These are phyloP conservation scores for Coffea eugenioides DNA, from an alignment of 257 asterid species.

Conservation along the genomic window DNA sequence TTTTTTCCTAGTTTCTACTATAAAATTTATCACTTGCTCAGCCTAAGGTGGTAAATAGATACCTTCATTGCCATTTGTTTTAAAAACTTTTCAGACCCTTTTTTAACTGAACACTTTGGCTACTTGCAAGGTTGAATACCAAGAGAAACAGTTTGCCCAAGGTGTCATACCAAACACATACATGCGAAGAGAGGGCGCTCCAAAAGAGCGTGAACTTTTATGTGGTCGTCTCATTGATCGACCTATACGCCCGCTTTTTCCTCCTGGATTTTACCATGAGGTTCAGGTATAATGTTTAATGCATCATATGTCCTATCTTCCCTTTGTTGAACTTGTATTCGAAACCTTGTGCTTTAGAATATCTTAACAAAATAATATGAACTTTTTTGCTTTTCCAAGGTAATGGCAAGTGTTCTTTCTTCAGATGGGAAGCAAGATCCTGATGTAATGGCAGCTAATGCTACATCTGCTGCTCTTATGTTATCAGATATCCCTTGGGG, in stretches of 20 bases:
- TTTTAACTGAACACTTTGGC: conserved; percentile 13
- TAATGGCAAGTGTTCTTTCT: conserved; percentile 85
- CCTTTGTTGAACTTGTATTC: conserved; percentile 13
- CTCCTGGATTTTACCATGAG: conserved; percentile 90
- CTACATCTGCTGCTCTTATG: conserved; percentile 96
- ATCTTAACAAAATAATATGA: not conserved
- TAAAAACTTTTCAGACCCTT: not conserved
- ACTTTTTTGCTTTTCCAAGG: conserved; percentile 33
- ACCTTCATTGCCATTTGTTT: not conserved
- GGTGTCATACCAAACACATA: conserved; percentile 80
- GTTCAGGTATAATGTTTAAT: conserved; percentile 65
- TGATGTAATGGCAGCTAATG: conserved; percentile 97
- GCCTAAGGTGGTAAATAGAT: not conserved
- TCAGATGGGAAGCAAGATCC: conserved; percentile 97
- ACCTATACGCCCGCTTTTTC: conserved; percentile 93
- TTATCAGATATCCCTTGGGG: conserved; percentile 97
- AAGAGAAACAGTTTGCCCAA: conserved; percentile 95
- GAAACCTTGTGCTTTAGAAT: not conserved
- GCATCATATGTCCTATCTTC: not conserved
- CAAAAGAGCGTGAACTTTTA: conserved; percentile 94
- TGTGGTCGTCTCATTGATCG: conserved; percentile 95
- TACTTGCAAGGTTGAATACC: conserved; percentile 80
- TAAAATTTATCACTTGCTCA: not conserved
- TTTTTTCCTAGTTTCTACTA: not conserved
- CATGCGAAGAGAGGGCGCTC: conserved; percentile 99